Base-by-base conservation (phyloP, 176 grass and related monocot species). In the Bothriochloa decipiens region DNA sequence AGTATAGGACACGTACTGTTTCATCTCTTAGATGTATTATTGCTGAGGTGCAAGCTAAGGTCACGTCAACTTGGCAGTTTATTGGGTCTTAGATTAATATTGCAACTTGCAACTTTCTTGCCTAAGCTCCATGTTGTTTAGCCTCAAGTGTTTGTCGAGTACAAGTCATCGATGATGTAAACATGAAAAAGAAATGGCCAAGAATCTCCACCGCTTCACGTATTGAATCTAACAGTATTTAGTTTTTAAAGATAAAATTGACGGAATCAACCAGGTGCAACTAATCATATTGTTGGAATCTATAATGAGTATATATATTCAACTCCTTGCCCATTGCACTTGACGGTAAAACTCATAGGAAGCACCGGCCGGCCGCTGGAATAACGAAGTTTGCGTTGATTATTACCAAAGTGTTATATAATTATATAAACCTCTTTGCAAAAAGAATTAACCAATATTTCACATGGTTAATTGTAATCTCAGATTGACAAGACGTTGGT, bases 221-320 rank as follows among this genome's bases (percentile, higher is more conserved):
- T 29, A 82, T 62, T 25, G 65, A 70, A 70, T 78, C 23, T 47
- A 69, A 57, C 26, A 26, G 37, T 41, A 9, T 35, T 42, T 22
- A 53, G 8, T 11, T 27, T 74, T 50, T 18, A 20, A 45, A 39
- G 64, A 39, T 0, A 23, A 76, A 50, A 20, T 7, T 13, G 80
- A 40, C 39, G 68, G 88, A 68, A 87, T 74, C 88, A 87, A 68
- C 74, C 80, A 75, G 61, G 84, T 52, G 58, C 60, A 33, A 33
- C 22, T 46, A 37, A 40, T 16, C 22, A 33, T 28, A 45, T 33
- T 26, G 18, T 25, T 75, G 64, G 55, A 66, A 73, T 64, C 33
- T 35, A 43, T 11, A 70, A 74, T 27, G 3, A 39, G 3, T 9
- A 33, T 15, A 66, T 9, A 33, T 15, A 66, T 67, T 29, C 62